These are phyloP conservation scores for Phytopythium mirpurense DNA, from an alignment of 352 stramenopile genomes.

Conservation along the genomic window DNA sequence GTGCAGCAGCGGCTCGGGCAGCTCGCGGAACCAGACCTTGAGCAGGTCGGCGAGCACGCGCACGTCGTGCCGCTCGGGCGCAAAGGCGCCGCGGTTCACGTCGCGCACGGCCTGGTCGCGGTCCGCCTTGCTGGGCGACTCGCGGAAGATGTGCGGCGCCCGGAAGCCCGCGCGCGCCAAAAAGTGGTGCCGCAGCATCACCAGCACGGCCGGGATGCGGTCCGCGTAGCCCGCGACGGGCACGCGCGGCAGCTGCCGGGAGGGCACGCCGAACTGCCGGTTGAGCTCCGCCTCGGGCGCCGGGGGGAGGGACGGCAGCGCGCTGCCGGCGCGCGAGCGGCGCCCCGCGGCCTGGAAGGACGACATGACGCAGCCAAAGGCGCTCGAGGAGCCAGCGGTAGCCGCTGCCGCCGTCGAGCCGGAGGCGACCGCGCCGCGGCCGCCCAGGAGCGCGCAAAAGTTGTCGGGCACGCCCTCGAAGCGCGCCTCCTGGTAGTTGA, in stretches of 20 bases:
- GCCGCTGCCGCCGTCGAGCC: too few relatives aligned
- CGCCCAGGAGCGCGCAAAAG: slow-evolving; percentile 50
- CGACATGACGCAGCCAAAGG: slow-evolving; percentile 7
- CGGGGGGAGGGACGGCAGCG: slow-evolving; percentile 8
- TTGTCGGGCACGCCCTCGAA: slow-evolving; percentile 84
- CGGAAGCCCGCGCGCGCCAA: slow-evolving; percentile 54
- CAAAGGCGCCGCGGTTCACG: slow-evolving; percentile 80
- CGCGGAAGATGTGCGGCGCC: slow-evolving; percentile 81
- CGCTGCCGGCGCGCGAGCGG: slow-evolving; percentile 36
- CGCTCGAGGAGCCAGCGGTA: neutral
- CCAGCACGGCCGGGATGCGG: slow-evolving; percentile 75
- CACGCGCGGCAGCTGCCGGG: slow-evolving; percentile 64
- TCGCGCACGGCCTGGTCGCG: slow-evolving; percentile 76
- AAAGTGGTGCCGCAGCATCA: slow-evolving; percentile 86
- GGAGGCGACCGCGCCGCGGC: neutral
- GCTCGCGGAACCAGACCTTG: slow-evolving; percentile 88
- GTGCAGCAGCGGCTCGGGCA: slow-evolving; percentile 80
- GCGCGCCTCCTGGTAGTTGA: slow-evolving; percentile 82
- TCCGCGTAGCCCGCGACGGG: slow-evolving; percentile 64
- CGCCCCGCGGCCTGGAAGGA: slow-evolving; percentile 10
- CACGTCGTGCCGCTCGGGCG: slow-evolving; percentile 57
- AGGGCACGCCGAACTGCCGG: slow-evolving; percentile 81
- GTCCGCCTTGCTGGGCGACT: slow-evolving; percentile 84
- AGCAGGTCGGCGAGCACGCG: slow-evolving; percentile 85
- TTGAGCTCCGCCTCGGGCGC: slow-evolving; percentile 59